Base-by-base conservation (phyloP, 805 yeast species). In the Isabelozyma gotoi region DNA sequence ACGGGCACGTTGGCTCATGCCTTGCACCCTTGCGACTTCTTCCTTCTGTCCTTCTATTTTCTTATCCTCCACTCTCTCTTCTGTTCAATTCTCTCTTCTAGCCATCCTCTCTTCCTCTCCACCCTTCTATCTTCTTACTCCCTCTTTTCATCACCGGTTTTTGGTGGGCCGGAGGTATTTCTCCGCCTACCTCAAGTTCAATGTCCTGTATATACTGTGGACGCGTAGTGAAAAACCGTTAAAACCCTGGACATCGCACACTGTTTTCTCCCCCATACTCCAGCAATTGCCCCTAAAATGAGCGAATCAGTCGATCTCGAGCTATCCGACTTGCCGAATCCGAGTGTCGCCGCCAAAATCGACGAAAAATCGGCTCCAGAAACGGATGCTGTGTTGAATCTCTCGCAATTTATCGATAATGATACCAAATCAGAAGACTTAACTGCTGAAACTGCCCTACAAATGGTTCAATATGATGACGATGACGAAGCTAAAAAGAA, bases 391-490 rank as follows among this genome's bases (percentile, higher is more conserved):
- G 29, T 24, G 29, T 4, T 24, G 12, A 24, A n/a, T 10, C 29
- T 24, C 29, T 24, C 29, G 29, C 29, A 24, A 24, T 24, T 10
- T 7, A 24, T 24, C 29, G 29, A 24, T 4, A 24, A 24, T 24
- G 29, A 24, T 3, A 24, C 7, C 29, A 24, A 24, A 7, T 10
- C 29, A 7, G 29, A n/a, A 10, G 29, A 24, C 12, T 24, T 24
- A 24, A 24, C 29, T 4, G 50, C 59, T 2, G 47, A 52, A 14
- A 53, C 55, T 6, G 59, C 60, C 8, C 42, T 56, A 39, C 56
- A 55, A 36, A 56, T 57, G 53, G 49, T 57, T 42, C 53, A 53
- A 19, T 41, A 49, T 37, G 42, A 52, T 40, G 43, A 45, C 18
- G 51, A 48, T 29, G 51, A 5, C 34, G 34, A 32, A n/a, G n/a